Evolutionary conservation across 2,329 filamentous ascomycete species (phyloP).

Genomic region (Gremmenia infestans): DNA sequence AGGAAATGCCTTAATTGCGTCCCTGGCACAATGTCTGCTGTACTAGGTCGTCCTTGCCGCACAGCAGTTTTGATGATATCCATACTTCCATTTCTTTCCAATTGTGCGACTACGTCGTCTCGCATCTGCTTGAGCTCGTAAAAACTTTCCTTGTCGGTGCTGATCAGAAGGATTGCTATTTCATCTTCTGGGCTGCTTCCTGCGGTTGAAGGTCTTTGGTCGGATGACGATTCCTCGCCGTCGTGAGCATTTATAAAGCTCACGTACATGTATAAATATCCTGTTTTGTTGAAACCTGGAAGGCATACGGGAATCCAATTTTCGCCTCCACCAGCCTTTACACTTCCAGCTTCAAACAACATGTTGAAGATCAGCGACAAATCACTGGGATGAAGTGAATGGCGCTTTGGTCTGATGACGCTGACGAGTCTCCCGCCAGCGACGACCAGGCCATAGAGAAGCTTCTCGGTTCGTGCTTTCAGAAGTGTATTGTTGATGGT

Average conservation of each 20-base stretch:
- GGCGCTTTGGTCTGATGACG: constrained; percentile 88
- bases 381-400: constrained; percentile 92
- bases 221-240: constrained; percentile 33
- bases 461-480: constrained; percentile 67
- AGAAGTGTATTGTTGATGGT: constrained; percentile 83
- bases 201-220: constrained; percentile 57
- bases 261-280: constrained; percentile 98
- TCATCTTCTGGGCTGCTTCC: constrained; percentile 66
- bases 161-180: constrained; percentile 90
- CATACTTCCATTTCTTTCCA: constrained; percentile 72
- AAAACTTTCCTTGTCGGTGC: constrained; percentile 88
- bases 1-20: constrained; percentile 84
- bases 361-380: constrained; percentile 98
- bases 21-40: constrained; percentile 73
- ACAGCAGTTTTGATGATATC: constrained; percentile 69
- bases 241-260: constrained; percentile 74
- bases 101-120: constrained; percentile 58
- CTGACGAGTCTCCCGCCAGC: constrained; percentile 90
- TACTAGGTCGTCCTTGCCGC: constrained; percentile 62
- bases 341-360: constrained; percentile 91
- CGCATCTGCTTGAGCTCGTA: constrained; percentile 77
- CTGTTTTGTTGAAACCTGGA: constrained; percentile 93
- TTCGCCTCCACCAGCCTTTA: constrained; percentile 89
- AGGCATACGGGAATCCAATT: constrained; percentile 97
- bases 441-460: constrained; percentile 90